Percentiles rank a stretch among this genome's conserved stretches.
These are phyloP conservation scores for Dryas integrifolia DNA, from an alignment of 331 rosid species.

Conservation along the genomic window DNA sequence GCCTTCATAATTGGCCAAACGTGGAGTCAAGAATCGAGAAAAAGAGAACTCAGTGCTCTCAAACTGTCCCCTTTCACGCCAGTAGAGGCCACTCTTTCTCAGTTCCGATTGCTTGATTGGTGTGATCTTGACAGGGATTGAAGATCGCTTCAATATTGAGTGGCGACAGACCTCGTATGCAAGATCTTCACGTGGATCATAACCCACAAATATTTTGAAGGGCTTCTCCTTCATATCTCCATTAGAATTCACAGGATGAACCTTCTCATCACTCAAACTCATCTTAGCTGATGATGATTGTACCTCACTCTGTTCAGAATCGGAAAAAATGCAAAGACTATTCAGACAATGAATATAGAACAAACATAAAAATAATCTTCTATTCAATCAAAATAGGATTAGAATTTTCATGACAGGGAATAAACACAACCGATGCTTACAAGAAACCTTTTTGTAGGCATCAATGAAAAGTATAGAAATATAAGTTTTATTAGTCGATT, in stretches of 20 bases:
- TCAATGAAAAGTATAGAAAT: not conserved
- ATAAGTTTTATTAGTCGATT: not conserved
- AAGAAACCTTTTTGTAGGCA: not conserved
- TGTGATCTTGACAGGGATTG: constrained; percentile 73
- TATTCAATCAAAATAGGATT: not conserved
- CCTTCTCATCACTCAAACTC: constrained; percentile 9
- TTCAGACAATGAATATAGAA: not conserved
- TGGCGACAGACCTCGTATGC: constrained; percentile 71
- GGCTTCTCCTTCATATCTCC: constrained; percentile 29
- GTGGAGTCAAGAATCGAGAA: constrained; percentile 82
- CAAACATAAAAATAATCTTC: not conserved
- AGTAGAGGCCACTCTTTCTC: constrained; percentile 58
- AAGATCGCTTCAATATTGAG: constrained; percentile 67
- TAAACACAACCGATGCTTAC: not conserved
- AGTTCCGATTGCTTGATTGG: constrained; percentile 83
- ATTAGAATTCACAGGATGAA: constrained; percentile 15
- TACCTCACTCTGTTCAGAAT: constrained; percentile 6
- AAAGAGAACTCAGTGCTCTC: constrained; percentile 98
- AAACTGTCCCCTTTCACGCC: constrained; percentile 82
- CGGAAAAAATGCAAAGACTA: not conserved
- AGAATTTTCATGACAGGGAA: not conserved
- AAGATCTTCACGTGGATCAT: constrained; percentile 74
- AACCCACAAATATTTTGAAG: constrained; percentile 81
- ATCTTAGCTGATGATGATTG: not conserved
- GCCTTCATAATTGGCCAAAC: constrained; percentile 61